Conservation (phyloP, 768 basidiomycete species). For the Russula abietina region DNA sequence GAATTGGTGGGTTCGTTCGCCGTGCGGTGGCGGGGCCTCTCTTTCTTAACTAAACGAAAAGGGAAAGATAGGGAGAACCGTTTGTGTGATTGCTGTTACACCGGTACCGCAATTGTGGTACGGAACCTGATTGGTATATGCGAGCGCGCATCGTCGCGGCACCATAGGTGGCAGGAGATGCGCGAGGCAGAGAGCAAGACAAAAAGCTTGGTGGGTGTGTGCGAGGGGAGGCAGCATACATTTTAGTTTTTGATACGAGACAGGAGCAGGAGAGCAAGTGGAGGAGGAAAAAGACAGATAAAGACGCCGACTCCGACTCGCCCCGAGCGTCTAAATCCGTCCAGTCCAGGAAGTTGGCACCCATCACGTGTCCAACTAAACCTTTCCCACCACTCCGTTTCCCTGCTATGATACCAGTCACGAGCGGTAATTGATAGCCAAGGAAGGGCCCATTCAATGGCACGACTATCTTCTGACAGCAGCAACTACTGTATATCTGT, state of each 20-base stretch:
- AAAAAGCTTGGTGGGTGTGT: not conserved
- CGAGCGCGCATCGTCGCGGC: constrained; percentile 5
- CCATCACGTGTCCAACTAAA: not conserved
- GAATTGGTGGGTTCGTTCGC: not conserved
- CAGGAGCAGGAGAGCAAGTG: constrained; percentile 3
- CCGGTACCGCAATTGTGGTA: not conserved
- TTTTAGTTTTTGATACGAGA: not conserved
- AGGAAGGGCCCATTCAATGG: not conserved
- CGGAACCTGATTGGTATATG: constrained; percentile 1
- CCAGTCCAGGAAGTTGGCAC: not conserved
- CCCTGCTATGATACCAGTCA: not conserved
- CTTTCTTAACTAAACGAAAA: not conserved
- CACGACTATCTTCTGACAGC: not conserved
- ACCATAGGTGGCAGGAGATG: constrained; percentile 15
- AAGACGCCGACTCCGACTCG: not conserved
- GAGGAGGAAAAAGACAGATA: not conserved
- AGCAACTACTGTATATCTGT: not conserved
- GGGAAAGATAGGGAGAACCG: not conserved
- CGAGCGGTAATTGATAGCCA: not conserved
- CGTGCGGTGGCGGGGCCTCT: not conserved
- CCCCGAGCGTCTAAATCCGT: not conserved
- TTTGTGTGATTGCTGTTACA: not conserved
- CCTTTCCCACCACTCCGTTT: not conserved
- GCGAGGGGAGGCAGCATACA: constrained; percentile 1
- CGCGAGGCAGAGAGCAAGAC: not conserved